Base-by-base conservation (phyloP, 768 basidiomycete genomes). In the Coprinopsis strossmayeri region DNA sequence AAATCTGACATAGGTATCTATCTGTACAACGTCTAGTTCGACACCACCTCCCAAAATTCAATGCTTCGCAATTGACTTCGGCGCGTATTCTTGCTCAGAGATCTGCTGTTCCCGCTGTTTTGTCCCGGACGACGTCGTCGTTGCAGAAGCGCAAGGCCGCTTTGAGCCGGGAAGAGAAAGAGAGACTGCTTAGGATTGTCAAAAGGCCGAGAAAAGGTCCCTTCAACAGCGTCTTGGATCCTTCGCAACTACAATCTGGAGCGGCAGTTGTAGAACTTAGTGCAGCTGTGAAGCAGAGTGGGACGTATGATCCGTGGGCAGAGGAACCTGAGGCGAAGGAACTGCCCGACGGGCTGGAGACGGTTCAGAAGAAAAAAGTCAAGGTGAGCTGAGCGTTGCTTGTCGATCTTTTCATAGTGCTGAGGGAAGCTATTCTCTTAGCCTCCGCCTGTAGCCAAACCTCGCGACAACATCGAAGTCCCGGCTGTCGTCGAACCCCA, bases 51-150 rank as follows among this genome's bases (percentile, higher is more conserved):
- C 79, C 80, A 10, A 71, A 75, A 51, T 81, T 74, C 61, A 79
- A 79, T 9, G 69, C 65, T 23, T 55, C 68, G 2, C 68, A 76
- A 39, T 64, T 89, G 10, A 83, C 74, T 17, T 89, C 90, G 0
- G 68, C 84, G 1, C 87, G 87, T 72, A 86, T 95, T 26, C 79
- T 96, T 13, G 65, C 82, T 0, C 82, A 92, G 60, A 84, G 92
- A 17, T 94, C 92, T 1, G 92, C 93, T 3, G 77, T 95, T 11
- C 89, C 92, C 12, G 87, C 92, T 0, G 78, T 94, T 26, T 68
- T 76, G 50, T 87, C 90, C n/a, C 81, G 49, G 3, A 37, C 54
- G 3, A 58, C 40, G 5, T 3, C 70, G 81, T 34, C 79, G 11
- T 44, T 53, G 10, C 28, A 55, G 13, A 81, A 78, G 56, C 65